Conservation (phyloP, 208 protist species). For the Wallacemonas sp. region DNA sequence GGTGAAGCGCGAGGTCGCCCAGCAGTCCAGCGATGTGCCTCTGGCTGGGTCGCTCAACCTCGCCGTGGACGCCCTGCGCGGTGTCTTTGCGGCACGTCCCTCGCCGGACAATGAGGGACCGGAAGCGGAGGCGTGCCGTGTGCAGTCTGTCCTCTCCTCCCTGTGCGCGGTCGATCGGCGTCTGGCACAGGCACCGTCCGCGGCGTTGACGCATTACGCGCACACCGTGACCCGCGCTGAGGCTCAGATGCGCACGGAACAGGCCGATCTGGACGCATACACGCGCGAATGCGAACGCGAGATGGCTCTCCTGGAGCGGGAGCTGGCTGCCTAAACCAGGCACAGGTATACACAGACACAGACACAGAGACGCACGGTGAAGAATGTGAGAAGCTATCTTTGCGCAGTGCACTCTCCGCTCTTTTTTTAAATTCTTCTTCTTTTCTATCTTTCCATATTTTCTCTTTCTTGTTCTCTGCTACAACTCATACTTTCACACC, state of each 20-base stretch:
- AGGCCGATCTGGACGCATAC: slow-evolving; percentile 18
- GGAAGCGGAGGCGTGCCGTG: too few relatives aligned
- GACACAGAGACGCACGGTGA: too few relatives aligned
- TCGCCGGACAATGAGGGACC: too few relatives aligned
- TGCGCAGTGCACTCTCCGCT: slow-evolving; percentile 17
- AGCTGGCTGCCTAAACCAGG: slow-evolving; percentile 11
- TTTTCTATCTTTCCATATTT: slow-evolving; percentile 20
- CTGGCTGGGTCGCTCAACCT: too few relatives aligned
- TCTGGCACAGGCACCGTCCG: not conserved
- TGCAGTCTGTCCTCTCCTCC: too few relatives aligned
- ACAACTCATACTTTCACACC: too few relatives aligned
- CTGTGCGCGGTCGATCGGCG: not conserved
- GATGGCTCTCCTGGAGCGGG: slow-evolving; percentile 23
- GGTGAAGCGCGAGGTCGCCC: not conserved
- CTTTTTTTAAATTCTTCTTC: slow-evolving; percentile 5
- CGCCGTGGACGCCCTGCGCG: not conserved
- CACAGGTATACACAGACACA: not conserved
- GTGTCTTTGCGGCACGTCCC: too few relatives aligned
- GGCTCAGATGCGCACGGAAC: not conserved
- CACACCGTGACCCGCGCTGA: not conserved
- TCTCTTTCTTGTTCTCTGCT: slow-evolving; percentile 10
- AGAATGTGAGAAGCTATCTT: too few relatives aligned
- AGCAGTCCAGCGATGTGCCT: not conserved
- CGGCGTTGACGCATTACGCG: not conserved
- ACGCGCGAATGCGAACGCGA: slow-evolving; percentile 23